Evolutionary conservation across 1,284 basidiomycete genomes (phyloP).

Genomic region (Cronartium ribicola): DNA sequence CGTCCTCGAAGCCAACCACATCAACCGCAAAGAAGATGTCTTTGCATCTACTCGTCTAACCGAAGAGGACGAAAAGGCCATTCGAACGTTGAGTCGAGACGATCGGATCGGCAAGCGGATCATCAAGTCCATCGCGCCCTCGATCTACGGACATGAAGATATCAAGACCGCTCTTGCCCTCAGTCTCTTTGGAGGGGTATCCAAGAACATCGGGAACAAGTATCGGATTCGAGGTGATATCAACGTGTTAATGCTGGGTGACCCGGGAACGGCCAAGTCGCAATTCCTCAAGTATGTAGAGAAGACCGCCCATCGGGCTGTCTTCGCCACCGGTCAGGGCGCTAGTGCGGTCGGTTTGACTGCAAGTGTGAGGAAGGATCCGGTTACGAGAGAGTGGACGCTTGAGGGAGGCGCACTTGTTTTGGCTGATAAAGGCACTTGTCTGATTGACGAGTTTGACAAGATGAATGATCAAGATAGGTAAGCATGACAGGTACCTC

Average conservation of each 20-base stretch:
- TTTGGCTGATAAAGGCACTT: slow-evolving; percentile 96
- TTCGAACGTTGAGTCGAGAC: slow-evolving; percentile 77
- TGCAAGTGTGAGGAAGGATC: slow-evolving; percentile 94
- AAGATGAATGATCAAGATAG: slow-evolving; percentile 93
- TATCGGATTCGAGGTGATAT: slow-evolving; percentile 96
- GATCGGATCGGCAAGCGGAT: slow-evolving; percentile 94
- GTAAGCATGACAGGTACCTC: slow-evolving; percentile 32
- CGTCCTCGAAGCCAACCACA: slow-evolving; percentile 92
- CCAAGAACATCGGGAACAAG: slow-evolving; percentile 95
- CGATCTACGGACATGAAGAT: slow-evolving; percentile 97
- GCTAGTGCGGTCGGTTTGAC: slow-evolving; percentile 97
- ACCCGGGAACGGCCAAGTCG: slow-evolving; percentile 97
- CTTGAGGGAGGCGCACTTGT: slow-evolving; percentile 96
- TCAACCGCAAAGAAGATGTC: slow-evolving; percentile 90
- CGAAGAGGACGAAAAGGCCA: slow-evolving; percentile 91
- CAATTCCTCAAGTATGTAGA: slow-evolving; percentile 99
- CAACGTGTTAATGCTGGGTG: slow-evolving; percentile 89
- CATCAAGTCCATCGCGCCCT: slow-evolving; percentile 95
- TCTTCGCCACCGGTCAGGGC: slow-evolving; percentile 98
- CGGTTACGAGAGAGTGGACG: slow-evolving; percentile 96
- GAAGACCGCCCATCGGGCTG: slow-evolving; percentile 93
- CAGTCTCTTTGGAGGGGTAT: slow-evolving; percentile 85
- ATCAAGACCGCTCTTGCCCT: slow-evolving; percentile 97
- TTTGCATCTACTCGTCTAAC: slow-evolving; percentile 94
- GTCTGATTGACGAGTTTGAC: slow-evolving; percentile 98